Base-by-base conservation (phyloP, 2,329 filamentous ascomycete species). In the Beauveria bassiana region DNA sequence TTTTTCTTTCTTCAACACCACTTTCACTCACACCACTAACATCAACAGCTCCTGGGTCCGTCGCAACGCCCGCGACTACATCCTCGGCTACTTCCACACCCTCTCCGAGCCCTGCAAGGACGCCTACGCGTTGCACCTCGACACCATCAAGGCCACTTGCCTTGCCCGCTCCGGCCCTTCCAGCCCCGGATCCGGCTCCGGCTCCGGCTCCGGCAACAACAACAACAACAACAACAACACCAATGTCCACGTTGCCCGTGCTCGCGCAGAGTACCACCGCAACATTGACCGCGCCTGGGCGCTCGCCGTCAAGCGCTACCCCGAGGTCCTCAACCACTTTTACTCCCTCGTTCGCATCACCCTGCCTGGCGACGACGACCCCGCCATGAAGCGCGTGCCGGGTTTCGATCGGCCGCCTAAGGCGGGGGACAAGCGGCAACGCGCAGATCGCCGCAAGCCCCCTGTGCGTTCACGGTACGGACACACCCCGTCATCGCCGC, bases 231-330 rank as follows among this genome's bases (percentile, higher is more conserved):
- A 34, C 31, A 38, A 38, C 14, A 16, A 38, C 5, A 16, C 5
- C 34, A 14, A 38, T 38, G 34, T 38, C 34, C 34, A 38, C 34
- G 34, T 38, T 16, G 26, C 84, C 85, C 28, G 82, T 87, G 64
- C 85, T 83, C 28, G 79, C 75, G 65, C 82, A 91, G 79, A 81
- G 54, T 79, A 91, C 64, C 90, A 91, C 74, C 81, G 84, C 55
- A 88, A 88, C 64, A 88, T 92, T 68, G 88, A 92, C 68, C 86
- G 89, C 64, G 89, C 92, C 75, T 93, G 89, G 89, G 83, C 87
- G 68, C 80, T 83, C 34, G 88, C 86, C 53, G 89, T 92, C 45
- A 83, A 90, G 68, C 82, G 86, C 60, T 93, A 93, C 68, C 90
- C 89, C 5, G 88, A 92, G 70, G 86, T 93, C n/a, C 78, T 93